Evolutionary conservation across 768 basidiomycete species (phyloP).

Genomic region (Pleurotus cornucopiae): DNA sequence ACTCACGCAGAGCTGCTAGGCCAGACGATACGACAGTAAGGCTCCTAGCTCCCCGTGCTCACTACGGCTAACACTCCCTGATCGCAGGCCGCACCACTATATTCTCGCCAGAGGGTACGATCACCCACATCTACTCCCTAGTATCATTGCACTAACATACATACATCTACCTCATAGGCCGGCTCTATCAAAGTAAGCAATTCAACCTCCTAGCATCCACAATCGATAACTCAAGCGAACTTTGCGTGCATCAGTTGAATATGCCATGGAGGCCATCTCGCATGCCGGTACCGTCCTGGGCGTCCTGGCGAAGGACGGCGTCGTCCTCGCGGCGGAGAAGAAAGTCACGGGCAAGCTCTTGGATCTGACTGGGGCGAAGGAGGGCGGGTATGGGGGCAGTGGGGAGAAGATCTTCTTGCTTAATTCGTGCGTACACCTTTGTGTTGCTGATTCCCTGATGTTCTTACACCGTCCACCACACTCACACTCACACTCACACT

Average conservation of each 20-base stretch:
- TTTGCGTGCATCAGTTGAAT: constrained; percentile 68
- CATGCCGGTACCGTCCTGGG: constrained; percentile 94
- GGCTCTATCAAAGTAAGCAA: constrained; percentile 89
- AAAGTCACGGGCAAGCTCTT: constrained; percentile 98
- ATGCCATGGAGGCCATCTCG: constrained; percentile 99
- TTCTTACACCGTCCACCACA: too few species aligned
- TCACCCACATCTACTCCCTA: not conserved
- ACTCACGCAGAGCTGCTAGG: constrained; percentile 37
- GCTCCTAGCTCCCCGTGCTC: constrained; percentile 3
- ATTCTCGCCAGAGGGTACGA: constrained; percentile 94
- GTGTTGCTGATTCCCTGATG: not conserved
- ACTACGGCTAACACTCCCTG: constrained; percentile 16
- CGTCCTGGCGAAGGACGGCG: constrained; percentile 85
- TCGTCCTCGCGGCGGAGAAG: constrained; percentile 93
- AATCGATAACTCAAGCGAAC: not conserved
- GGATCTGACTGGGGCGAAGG: constrained; percentile 82
- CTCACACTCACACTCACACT: too few species aligned
- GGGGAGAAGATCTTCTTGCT: constrained; percentile 98
- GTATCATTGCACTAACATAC: constrained; percentile 2
- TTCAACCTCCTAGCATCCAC: constrained; percentile 1
- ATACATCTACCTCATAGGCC: constrained; percentile 51
- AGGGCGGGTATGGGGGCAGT: constrained; percentile 89
- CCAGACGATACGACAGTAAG: constrained; percentile 94
- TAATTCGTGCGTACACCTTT: constrained; percentile 64
- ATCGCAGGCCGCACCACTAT: constrained; percentile 87